A percentile compares a stretch with the other conserved stretches of the same genome.
These are phyloP conservation scores for Sicyos edulis DNA, from an alignment of 306 rosid genomes.

Conservation along the genomic window DNA sequence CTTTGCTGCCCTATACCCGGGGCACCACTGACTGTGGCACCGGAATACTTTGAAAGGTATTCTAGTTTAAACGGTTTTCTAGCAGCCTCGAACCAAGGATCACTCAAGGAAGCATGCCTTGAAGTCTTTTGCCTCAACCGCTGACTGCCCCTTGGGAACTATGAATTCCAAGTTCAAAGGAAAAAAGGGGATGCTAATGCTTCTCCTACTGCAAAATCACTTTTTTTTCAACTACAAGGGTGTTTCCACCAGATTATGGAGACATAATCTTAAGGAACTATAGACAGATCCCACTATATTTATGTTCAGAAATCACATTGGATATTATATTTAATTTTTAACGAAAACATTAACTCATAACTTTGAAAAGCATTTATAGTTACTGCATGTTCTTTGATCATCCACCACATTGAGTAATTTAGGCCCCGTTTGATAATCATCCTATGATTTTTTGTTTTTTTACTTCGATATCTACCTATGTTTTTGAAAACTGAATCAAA, in stretches of 20 bases:
- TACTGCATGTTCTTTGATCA: neutral
- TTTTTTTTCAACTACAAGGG: neutral
- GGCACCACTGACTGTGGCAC: no score
- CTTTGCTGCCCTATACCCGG: no score
- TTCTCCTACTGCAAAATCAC: neutral
- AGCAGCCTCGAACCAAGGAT: no score
- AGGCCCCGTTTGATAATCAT: no score
- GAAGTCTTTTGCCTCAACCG: no score
- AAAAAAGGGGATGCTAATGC: neutral
- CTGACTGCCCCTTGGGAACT: no score
- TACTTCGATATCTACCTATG: no score
- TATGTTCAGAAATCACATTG: slow-evolving; percentile 3
- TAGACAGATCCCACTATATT: neutral
- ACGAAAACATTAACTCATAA: neutral
- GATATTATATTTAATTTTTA: neutral
- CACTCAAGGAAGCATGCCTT: no score
- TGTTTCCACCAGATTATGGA: slow-evolving; percentile 4
- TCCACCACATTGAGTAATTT: neutral
- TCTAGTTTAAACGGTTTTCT: no score
- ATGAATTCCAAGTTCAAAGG: neutral
- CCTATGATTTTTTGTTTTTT: no score
- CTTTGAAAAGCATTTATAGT: neutral
- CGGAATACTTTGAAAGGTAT: no score
- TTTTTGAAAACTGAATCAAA: no score
- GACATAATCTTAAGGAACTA: neutral